Evolutionary conservation across 2,329 filamentous ascomycete genomes (phyloP), one percentile per base, ranked within the genome.

Genomic region (Cladosporium sp.): DNA sequence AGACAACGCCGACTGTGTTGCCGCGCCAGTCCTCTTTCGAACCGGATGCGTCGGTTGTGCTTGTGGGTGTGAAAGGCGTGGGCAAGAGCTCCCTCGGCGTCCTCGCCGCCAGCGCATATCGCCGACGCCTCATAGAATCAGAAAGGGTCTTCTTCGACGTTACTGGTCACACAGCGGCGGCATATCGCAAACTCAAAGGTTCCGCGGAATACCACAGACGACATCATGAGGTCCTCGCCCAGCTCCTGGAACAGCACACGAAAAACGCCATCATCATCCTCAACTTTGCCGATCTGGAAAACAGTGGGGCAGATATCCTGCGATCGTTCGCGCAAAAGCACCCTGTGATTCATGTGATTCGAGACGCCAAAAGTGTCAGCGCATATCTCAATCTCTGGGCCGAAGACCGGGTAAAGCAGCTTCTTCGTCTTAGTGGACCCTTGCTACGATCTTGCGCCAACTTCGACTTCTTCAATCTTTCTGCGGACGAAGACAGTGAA

Each of bases 51-150:
- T 89, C 87, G 1, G 82, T 91, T 52, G 79, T 90, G 6, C 74
- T 91, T 14, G 78, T 87, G 18, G 87, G 87, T 2, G 82, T 89
- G 52, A 81, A 85, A 11, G 87, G 86, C 9, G 82, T 84, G 4
- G 87, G 87, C 13, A 90, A 90, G 67, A 86, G 85, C 1, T 89
- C 85, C 1, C 72, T 91, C 9, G 87, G 84, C 11, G 80, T 91
- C 44, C 88, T 91, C 56, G 84, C 86, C 5, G 86, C 86, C 0
- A 83, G 83, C 7, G 84, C 85, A 45, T 82, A 87, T 66, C 80
- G 82, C 49, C 77, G 84, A 38, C 81, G 81, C 49, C 75, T 90
- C 2, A 72, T 90, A 49, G 86, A 90, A 56, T 77, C 83, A 33
- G 86, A 90, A 58, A 76, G 77, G 38, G 76, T 78, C 43, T 91